Conservation (phyloP, 768 basidiomycete species). For the Amanita phalloides region DNA sequence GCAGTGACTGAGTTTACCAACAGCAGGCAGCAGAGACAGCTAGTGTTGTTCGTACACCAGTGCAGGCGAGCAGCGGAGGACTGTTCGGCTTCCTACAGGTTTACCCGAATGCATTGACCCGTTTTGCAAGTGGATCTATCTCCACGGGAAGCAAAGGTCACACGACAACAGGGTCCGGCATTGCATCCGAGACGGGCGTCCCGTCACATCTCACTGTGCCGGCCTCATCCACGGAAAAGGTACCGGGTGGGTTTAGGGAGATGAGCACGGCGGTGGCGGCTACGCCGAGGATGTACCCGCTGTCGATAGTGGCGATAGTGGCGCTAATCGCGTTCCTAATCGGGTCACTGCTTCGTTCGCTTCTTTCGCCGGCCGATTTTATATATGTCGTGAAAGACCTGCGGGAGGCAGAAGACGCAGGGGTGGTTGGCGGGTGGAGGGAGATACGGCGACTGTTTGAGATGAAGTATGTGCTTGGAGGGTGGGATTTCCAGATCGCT, state of each 20-base stretch:
- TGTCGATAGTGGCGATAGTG: slow-evolving; percentile 58
- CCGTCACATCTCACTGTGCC: background rate
- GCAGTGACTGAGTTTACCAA: background rate
- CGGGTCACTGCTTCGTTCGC: slow-evolving; percentile 80
- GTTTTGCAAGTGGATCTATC: slow-evolving; percentile 25
- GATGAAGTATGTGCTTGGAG: slow-evolving; percentile 69
- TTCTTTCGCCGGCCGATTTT: slow-evolving; percentile 87
- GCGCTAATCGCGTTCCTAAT: slow-evolving; percentile 86
- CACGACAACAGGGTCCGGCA: slow-evolving; percentile 2
- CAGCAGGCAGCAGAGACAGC: background rate
- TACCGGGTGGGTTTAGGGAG: slow-evolving; percentile 29
- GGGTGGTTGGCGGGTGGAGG: slow-evolving; percentile 52
- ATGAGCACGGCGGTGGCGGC: slow-evolving; percentile 14
- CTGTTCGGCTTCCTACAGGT: slow-evolving; percentile 51
- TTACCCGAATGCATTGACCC: slow-evolving; percentile 47
- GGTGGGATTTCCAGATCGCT: slow-evolving; percentile 86
- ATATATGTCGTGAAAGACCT: slow-evolving; percentile 63
- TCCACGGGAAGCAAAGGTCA: slow-evolving; percentile 12
- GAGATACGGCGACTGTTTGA: slow-evolving; percentile 78
- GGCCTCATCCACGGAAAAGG: slow-evolving; percentile 12
- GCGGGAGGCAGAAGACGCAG: slow-evolving; percentile 39
- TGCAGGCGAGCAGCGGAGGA: slow-evolving; percentile 23
- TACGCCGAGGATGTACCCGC: slow-evolving; percentile 20
- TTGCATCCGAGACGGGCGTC: background rate
- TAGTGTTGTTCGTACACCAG: background rate